phyloP scores from a whole-genome alignment of 257 asterid genomes.

The Nicotiana sylvestris region DNA sequence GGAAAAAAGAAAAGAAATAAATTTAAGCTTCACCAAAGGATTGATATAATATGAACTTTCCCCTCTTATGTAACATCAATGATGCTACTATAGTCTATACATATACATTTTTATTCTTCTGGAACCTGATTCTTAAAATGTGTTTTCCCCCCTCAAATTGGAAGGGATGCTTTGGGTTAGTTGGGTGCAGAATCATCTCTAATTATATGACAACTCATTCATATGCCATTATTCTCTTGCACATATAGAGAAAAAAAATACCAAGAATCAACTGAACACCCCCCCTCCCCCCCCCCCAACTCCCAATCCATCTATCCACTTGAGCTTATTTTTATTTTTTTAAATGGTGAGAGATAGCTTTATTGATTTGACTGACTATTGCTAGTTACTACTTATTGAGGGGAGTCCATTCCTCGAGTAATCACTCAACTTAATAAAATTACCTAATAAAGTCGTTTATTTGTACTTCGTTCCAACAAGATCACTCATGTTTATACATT shows the following conservation, averaged over 20 bases:
- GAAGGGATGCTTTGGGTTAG: neutral
- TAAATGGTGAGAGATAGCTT: neutral
- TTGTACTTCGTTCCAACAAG: too few species aligned
- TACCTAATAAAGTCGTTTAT: too few species aligned
- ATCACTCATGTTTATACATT: too few species aligned
- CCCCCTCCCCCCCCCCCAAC: neutral
- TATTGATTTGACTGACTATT: neutral
- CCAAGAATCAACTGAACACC: neutral
- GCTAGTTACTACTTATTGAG: too few species aligned
- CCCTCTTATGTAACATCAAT: slow-evolving; percentile 7
- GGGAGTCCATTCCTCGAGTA: too few species aligned
- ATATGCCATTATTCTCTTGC: neutral
- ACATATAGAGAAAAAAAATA: neutral
- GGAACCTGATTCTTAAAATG: slow-evolving; percentile 30
- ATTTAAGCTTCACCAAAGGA: neutral
- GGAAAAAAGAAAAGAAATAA: too few species aligned
- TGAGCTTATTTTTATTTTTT: too few species aligned
- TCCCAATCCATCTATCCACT: too few species aligned
- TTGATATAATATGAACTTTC: neutral
- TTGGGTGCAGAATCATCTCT: slow-evolving; percentile 6
- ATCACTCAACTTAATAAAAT: too few species aligned
- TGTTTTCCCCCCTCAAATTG: slow-evolving; percentile 2
- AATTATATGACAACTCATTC: neutral
- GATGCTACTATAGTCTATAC: neutral
- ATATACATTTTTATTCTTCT: slow-evolving; percentile 21